Evolutionary conservation across 345 rosid species (phyloP).

Genomic region (Isatis tinctoria): DNA sequence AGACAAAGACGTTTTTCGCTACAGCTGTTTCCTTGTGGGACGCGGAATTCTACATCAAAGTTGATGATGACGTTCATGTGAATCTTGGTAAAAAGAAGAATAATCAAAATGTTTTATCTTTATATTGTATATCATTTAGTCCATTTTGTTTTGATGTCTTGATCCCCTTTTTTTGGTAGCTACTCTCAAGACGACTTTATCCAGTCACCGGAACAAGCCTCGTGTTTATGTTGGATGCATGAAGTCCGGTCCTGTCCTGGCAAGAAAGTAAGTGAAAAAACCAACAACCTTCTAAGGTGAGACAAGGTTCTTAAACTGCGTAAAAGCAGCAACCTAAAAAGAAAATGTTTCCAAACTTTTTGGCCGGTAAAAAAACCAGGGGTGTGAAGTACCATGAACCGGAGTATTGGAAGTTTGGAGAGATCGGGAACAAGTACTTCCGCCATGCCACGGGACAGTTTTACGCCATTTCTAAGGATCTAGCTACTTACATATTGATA

Average conservation of each 20-base stretch:
- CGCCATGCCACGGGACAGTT: conserved; percentile 92
- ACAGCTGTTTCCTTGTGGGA: conserved; percentile 83
- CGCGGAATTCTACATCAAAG: conserved; percentile 86
- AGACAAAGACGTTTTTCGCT: conserved; percentile 76
- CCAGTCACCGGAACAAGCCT: conserved; percentile 46
- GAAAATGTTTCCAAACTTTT: neutral
- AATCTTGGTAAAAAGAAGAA: conserved; percentile 54
- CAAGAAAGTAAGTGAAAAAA: conserved; percentile 51
- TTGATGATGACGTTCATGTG: conserved; percentile 95
- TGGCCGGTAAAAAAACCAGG: conserved; percentile 30
- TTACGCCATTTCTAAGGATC: conserved; percentile 81
- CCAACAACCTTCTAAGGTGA: neutral
- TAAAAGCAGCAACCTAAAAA: neutral
- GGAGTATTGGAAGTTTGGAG: conserved; percentile 90
- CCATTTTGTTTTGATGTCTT: neutral
- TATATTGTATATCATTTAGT: neutral
- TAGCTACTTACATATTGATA: conserved; percentile 63
- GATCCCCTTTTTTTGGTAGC: conserved; percentile 33
- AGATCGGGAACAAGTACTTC: conserved; percentile 66
- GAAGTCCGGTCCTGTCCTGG: conserved; percentile 94
- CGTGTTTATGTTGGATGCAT: conserved; percentile 85
- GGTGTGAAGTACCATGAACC: conserved; percentile 89
- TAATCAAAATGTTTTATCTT: neutral
- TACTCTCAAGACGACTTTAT: conserved; percentile 54
- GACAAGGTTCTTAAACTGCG: neutral